Conservation (phyloP, 306 rosid species). For the Ammopiptanthus mongolicus region DNA sequence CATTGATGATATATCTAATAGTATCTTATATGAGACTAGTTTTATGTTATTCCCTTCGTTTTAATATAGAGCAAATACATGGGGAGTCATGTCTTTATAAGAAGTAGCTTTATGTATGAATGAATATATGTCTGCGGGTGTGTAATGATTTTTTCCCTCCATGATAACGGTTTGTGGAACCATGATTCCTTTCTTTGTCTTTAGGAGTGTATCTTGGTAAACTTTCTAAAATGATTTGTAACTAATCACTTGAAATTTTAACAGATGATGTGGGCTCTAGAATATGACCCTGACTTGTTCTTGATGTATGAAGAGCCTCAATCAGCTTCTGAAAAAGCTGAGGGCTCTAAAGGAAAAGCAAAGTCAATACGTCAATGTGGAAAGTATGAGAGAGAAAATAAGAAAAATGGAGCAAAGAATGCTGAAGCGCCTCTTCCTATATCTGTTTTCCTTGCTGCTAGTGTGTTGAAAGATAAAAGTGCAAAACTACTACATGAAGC, state of each 20-base stretch:
- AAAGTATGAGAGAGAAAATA: constrained; percentile 75
- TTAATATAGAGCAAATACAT: background rate
- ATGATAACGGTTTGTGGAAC: background rate
- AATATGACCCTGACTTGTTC: constrained; percentile 78
- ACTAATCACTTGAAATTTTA: constrained; percentile 19
- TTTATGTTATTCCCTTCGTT: background rate
- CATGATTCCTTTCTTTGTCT: background rate
- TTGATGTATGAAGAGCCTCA: constrained; percentile 63
- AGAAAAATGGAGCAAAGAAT: constrained; percentile 59
- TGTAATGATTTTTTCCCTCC: background rate
- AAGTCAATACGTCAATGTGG: constrained; percentile 84
- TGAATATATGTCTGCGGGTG: background rate
- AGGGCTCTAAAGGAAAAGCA: constrained; percentile 58
- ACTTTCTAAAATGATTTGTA: constrained; percentile 9
- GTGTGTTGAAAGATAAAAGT: constrained; percentile 93
- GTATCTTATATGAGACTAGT: background rate
- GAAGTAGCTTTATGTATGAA: background rate
- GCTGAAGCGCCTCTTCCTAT: constrained; percentile 84
- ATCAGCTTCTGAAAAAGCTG: constrained; percentile 32
- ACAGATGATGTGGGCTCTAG: constrained; percentile 99
- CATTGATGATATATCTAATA: background rate
- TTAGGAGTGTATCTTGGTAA: background rate
- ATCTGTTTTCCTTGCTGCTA: constrained; percentile 90
- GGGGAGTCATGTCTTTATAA: too few species aligned
- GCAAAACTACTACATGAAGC: constrained; percentile 79